Evolutionary conservation across 2,329 filamentous ascomycete genomes (phyloP), one percentile per base, ranked within the genome.

Genomic region (Parafenestella ontariensis): DNA sequence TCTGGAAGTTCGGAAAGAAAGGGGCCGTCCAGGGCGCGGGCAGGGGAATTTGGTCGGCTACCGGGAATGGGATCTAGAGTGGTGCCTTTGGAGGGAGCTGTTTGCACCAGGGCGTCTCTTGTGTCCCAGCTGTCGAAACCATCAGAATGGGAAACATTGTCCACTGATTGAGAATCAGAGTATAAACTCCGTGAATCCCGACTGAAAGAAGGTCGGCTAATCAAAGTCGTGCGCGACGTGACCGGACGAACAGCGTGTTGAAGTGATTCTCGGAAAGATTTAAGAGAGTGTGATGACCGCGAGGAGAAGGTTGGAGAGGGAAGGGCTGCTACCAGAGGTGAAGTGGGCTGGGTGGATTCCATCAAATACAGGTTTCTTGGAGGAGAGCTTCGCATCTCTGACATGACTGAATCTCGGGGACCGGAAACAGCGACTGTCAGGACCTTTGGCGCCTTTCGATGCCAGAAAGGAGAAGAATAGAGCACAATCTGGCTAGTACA

Each of bases 121-220:
- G 87, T 90, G 66, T 92, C 89, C 89, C 89, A 92, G 2, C 83
- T 87, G 64, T 91, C 89, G 65, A 92, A 91, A 1, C 85, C 84
- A 56, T 89, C 87, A 2, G 75, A 71, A 28, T 76, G 76, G 23
- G 77, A 71, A 17, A 70, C 56, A n/a, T 68, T 72, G 37, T 76
- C 72, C 20, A 76, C 49, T 5, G 76, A 70, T 39, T 67, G 61
- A 36, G 57, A 58, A 51, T 74, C 70, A 6, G 75, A 74, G 28
- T 76, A 68, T 26, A 74, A 54, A 53, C 74, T 76, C 24, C 62
- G 61, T 15, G 64, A 54, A 29, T 75, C 73, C 42, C 68, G 64
- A n/a, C 46, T 66, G 21, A 66, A 68, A 0, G 72, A 74, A 33
- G 66, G 61, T 10, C 67, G 66, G 37, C 64, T 69, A 54, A 77